Evolutionary conservation across 768 basidiomycete genomes (phyloP), one percentile per base, ranked within the genome.

Genomic region (Phlebiopsis flavidoalba): DNA sequence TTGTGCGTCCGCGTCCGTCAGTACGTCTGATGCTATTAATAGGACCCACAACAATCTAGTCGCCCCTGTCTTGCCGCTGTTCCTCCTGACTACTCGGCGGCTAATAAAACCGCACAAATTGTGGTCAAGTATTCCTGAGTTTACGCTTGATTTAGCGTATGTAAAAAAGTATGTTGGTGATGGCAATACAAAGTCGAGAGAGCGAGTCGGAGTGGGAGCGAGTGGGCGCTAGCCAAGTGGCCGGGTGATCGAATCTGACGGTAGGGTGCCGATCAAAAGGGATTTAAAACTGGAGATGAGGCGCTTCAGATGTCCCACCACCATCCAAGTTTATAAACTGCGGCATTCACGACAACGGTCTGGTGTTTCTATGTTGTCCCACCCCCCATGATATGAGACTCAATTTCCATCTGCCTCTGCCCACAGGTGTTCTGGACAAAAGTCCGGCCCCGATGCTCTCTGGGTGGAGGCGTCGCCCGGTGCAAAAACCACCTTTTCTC

Each of bases 351-450:
- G 61, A 58, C 43, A 43, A 57, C 47, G 17, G 15, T 14, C 43
- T 24, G 33, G 40, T n/a, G n/a, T 47, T 51, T 54, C 52, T 24
- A 62, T 62, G 61, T 35, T 21, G 5, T 46, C 35, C 26, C 57
- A 19, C 57, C 17, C 36, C 26, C 46, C 57, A 62, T 62, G 61
- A 53, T 26, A 49, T 49, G 48, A 49, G 19, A 11, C 24, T 26
- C 19, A 58, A 58, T 36, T 62, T 60, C 59, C 59, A 64, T 36
- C 64, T 64, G 45, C 65, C 63, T 52, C 45, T 65, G 43, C 64
- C 63, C n/a, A 59, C 60, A 19, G 59, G 63, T 12, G 46, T 59
- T 8, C 33, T 36, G 19, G 54, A 45, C 54, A 26, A 49, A 36
- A 61, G n/a, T n/a, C 45, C 53, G 57, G 53, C 60, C 55, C 37